Evolutionary conservation across 257 asterid genomes (phyloP).

Genomic region (Ilex asprella): DNA sequence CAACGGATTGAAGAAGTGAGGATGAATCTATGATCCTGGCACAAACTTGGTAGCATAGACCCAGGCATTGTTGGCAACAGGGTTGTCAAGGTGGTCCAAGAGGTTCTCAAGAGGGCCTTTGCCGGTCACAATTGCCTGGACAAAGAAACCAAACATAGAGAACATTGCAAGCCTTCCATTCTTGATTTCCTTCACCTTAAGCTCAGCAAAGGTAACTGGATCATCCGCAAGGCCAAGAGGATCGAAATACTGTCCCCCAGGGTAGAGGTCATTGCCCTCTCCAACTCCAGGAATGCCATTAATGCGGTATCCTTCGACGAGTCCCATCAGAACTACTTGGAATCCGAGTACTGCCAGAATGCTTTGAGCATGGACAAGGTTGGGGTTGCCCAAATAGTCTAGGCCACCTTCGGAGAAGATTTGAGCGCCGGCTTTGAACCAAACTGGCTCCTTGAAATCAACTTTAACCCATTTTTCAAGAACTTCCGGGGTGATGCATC

Average conservation of each 20-base stretch:
- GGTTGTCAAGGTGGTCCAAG: conserved; percentile 39
- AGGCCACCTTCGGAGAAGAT: conserved; percentile 41
- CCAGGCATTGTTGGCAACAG: conserved; percentile 43
- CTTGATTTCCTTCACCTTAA: conserved; percentile 46
- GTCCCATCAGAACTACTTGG: conserved; percentile 46
- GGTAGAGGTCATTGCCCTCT: conserved; percentile 36
- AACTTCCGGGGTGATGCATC: conserved; percentile 44
- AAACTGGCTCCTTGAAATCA: conserved; percentile 39
- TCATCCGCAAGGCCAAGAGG: conserved; percentile 48
- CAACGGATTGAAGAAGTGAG: too few species aligned
- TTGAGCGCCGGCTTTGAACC: conserved; percentile 50
- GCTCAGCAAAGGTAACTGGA: conserved; percentile 48
- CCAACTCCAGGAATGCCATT: conserved; percentile 38
- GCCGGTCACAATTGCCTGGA: conserved; percentile 53
- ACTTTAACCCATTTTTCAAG: conserved; percentile 29
- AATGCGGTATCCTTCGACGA: conserved; percentile 37
- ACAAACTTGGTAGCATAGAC: conserved; percentile 39
- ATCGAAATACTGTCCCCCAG: conserved; percentile 41
- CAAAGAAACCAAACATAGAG: conserved; percentile 66
- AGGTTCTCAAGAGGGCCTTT: conserved; percentile 41
- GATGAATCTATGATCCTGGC: conserved; percentile 29
- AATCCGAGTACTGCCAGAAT: conserved; percentile 36
- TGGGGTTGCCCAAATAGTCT: conserved; percentile 46
- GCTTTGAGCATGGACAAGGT: conserved; percentile 41
- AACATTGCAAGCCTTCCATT: conserved; percentile 47